Evolutionary conservation across 164 flowering plant genomes (phyloP), one percentile per base, ranked within the genome.

Genomic region (Magnolia sinica): DNA sequence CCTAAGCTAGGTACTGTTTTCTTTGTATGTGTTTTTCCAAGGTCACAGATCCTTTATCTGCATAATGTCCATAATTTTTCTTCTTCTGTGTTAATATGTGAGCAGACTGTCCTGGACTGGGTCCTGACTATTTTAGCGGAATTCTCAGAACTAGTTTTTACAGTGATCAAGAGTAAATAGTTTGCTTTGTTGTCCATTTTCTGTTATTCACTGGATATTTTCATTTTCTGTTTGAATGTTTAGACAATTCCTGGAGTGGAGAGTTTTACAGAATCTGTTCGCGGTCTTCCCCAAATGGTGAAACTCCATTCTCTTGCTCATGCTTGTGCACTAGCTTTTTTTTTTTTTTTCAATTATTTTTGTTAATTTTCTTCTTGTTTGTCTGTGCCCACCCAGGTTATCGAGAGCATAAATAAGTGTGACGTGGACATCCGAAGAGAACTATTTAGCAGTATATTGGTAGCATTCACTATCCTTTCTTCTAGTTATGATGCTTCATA

Each of bases 241-340:
- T 81, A 95, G 98, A 93, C 91, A 76, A 95, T 95, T 80, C 97
- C 98, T 73, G 97, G 97, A 31, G 89, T 95, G 96, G 98, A 92
- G 79, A 83, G 82, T 79, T 87, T 72, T 80, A 78, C 87, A 27
- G 96, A 88, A 65, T 78, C 85, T 19, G 78, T 79, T 73, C 94
- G 92, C 70, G 98, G 98, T 59, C 87, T 95, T 83, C 97, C 98
- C 20, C 98, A 93, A 81, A 91, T 95, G 98, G 98, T 95, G 81
- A 75, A 61, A 45, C 78, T 29, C 27, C 31, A 66, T 31, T 58
- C 67, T 49, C 65, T 24, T 68, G 18, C 37, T 69, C 51, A 71
- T 73, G 61, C 50, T 50, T 80, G 27, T 18, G 45, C 19, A 70
- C 19, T 19, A 19, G 14, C 58, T 70, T 18, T 22, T 49, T 18